Evolutionary conservation across 805 yeast genomes (phyloP), one percentile per base, ranked within the genome.

Genomic region (Zygotorulaspora chibaensis): DNA sequence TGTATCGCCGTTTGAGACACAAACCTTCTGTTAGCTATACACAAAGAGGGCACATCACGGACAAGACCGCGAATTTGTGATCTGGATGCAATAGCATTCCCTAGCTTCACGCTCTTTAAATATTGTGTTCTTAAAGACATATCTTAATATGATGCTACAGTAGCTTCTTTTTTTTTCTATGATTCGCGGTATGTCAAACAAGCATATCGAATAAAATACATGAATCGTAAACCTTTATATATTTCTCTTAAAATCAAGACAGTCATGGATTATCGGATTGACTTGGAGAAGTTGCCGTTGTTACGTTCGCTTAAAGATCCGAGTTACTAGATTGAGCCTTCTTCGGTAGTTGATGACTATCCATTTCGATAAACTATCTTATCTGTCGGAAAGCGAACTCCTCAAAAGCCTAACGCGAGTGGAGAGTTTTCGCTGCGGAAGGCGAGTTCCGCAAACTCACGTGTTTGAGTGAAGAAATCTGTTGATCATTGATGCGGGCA

Each of bases 1-100:
- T 51, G 47, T n/a, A 53, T 5, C 10, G 45, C 15, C 8, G 57
- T 47, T 30, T 53, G 52, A 13, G 55, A 51, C 2, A 51, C 57
- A 28, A 40, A 49, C 11, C 51, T 35, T 30, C 35, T 35, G 8
- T 44, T 16, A 23, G 13, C 20, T 3, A 42, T 11, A 23, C 15
- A 23, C 15, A 20, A 37, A 37, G 18, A 37, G 17, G 13, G 26
- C 16, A 20, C 13, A 10, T 35, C 12, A 17, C 17, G 11, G 20
- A 20, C 20, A 6, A 33, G 20, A 33, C n/a, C 17, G 13, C 36
- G 36, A 20, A 20, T 4, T 17, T 15, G 20, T 13, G n/a, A 20
- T 11, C 36, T 23, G 39, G 27, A 20, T 5, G 25, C 25, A 20
- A 20, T 20, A 20, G 25, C 33, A 13, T 29, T 12, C 33, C 23